These are phyloP conservation scores for Scalesia atractyloides DNA, from an alignment of 129 eudicot genomes.

Conservation along the genomic window DNA sequence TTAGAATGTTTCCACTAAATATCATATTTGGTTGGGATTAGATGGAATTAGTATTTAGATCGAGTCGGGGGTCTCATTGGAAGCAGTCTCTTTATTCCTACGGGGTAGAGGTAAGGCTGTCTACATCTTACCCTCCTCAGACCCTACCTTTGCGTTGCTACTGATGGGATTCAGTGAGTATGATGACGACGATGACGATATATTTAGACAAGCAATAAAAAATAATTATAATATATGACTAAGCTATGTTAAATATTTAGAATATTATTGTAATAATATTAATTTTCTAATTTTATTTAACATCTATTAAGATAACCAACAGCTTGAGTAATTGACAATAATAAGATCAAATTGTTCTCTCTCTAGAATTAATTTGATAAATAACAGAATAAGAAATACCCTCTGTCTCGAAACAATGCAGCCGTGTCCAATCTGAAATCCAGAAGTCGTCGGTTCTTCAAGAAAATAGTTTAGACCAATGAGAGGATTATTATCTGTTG, in stretches of 20 bases:
- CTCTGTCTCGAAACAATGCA: background rate
- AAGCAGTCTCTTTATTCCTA: too few species aligned
- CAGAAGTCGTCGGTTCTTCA: constrained; percentile 17
- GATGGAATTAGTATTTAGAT: too few species aligned
- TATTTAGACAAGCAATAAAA: background rate
- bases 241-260: background rate
- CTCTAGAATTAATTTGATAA: background rate
- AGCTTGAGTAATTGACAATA: background rate
- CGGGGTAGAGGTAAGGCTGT: too few species aligned
- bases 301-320: background rate
- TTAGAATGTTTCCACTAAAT: too few species aligned
- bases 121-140: too few species aligned
- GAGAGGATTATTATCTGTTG: constrained; percentile 20
- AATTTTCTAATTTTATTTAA: background rate
- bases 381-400: background rate
- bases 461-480: constrained; percentile 13
- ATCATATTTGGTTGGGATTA: too few species aligned
- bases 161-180: too few species aligned
- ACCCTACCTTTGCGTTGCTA: too few species aligned
- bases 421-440: constrained; percentile 8
- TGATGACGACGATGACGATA: too few species aligned
- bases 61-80: too few species aligned
- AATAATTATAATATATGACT: background rate
- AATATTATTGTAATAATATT: background rate
- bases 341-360: background rate